A percentile compares a stretch with the other conserved stretches of the same genome.
These are phyloP conservation scores for Sclerotiophoma versabilis DNA, from an alignment of 2,329 filamentous ascomycete genomes.

Conservation along the genomic window DNA sequence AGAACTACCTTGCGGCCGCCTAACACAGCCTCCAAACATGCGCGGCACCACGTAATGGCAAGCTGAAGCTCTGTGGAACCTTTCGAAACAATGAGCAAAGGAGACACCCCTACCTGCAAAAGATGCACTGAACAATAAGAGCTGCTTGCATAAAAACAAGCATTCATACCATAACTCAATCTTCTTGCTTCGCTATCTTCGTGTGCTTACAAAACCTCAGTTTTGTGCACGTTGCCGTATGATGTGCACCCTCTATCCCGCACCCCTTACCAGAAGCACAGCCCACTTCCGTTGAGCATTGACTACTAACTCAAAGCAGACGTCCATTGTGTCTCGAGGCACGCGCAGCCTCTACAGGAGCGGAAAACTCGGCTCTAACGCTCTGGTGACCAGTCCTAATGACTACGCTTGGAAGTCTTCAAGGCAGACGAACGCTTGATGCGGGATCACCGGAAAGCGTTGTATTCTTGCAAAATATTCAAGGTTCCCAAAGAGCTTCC, in stretches of 20 bases:
- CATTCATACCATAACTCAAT: background rate
- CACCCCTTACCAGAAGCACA: slow-evolving; percentile 7
- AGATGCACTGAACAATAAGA: background rate
- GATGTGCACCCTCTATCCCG: background rate
- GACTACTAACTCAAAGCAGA: slow-evolving; percentile 1
- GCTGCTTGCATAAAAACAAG: background rate
- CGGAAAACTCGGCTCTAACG: too few species aligned
- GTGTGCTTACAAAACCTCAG: background rate
- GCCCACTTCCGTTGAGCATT: slow-evolving; percentile 7
- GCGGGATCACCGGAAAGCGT: too few species aligned
- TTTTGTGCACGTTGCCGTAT: slow-evolving; percentile 6
- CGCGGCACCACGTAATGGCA: slow-evolving; percentile 20
- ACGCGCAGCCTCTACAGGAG: too few species aligned
- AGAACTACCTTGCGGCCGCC: slow-evolving; percentile 1
- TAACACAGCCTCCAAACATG: slow-evolving; percentile 23
- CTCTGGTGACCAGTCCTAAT: too few species aligned
- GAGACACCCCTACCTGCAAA: background rate
- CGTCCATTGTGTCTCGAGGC: background rate
- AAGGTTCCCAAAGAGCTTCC: too few species aligned
- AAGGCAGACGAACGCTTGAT: too few species aligned
- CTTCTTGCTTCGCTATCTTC: background rate
- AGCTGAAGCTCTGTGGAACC: slow-evolving; percentile 10
- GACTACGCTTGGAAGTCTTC: too few species aligned
- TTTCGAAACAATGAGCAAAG: background rate
- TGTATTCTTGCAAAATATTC: too few species aligned